phyloP scores from a whole-genome alignment of 1,139 yeast species.

The Yamadazyma triangularis region DNA sequence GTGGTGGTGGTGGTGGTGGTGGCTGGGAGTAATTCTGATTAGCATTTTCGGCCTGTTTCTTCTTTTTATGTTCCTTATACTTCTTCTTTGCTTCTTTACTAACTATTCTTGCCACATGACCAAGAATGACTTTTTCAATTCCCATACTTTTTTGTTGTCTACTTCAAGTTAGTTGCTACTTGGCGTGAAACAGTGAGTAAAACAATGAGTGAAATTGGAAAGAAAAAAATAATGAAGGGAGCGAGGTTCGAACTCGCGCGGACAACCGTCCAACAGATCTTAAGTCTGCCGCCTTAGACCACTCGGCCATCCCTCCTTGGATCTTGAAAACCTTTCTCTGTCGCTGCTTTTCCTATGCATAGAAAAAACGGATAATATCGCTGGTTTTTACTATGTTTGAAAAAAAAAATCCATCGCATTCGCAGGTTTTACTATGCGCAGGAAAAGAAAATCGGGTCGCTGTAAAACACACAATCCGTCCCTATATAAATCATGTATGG shows the following conservation, averaged over 20 bases:
- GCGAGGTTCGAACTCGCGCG: slow-evolving; percentile 86
- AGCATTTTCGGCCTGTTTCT: not conserved
- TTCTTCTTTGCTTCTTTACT: not conserved
- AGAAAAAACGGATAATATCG: no score
- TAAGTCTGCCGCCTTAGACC: slow-evolving; percentile 11
- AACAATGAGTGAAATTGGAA: not conserved
- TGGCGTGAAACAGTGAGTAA: no score
- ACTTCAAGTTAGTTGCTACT: no score
- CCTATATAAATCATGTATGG: no score
- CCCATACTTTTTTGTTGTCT: slow-evolving; percentile 1
- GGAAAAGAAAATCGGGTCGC: no score
- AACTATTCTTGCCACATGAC: not conserved
- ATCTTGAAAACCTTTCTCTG: no score
- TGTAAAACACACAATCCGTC: no score
- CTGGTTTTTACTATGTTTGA: no score
- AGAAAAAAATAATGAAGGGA: slow-evolving; percentile 55
- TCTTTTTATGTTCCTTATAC: not conserved
- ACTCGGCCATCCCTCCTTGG: slow-evolving; percentile 11
- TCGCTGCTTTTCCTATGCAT: no score
- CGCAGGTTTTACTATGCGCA: no score
- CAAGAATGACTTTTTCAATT: not conserved
- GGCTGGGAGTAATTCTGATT: no score
- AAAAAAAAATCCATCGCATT: no score
- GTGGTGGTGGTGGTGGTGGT: not conserved
- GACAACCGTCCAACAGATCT: slow-evolving; percentile 29